Conservation (phyloP, 176 grass and related monocot genomes). For the Bolboschoenus planiculmis region DNA sequence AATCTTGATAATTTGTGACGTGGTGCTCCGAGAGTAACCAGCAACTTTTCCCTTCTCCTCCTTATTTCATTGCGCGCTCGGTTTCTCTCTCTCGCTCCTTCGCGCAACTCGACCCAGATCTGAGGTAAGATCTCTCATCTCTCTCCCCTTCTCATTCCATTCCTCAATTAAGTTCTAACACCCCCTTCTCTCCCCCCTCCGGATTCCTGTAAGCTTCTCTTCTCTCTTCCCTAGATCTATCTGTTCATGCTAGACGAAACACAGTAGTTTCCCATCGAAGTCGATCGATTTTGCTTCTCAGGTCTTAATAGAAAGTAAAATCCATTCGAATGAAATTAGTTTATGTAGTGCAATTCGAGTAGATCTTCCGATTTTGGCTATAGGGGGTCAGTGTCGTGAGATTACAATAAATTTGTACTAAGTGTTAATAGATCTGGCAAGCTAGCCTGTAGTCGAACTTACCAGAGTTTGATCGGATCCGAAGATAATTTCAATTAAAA, state of each 20-base stretch:
- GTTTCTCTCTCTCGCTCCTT: background rate
- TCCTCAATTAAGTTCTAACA: background rate
- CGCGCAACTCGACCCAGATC: slow-evolving; percentile 26
- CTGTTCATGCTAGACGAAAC: background rate
- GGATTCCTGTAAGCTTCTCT: background rate
- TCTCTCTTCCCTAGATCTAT: background rate
- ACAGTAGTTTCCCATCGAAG: background rate
- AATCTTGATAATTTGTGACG: background rate
- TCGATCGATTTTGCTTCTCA: background rate
- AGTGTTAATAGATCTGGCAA: background rate
- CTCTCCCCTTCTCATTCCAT: background rate
- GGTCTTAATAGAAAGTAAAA: background rate
- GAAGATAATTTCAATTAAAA: background rate
- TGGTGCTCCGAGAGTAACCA: slow-evolving; percentile 6
- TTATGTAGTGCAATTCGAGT: background rate
- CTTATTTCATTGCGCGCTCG: slow-evolving; percentile 19
- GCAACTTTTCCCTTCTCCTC: background rate
- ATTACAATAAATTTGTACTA: background rate
- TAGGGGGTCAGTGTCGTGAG: background rate
- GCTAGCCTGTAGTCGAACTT: background rate
- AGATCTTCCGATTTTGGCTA: background rate
- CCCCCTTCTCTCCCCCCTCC: background rate
- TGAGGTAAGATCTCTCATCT: slow-evolving; percentile 27
- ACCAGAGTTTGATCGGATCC: background rate
- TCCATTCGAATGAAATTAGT: background rate